Conservation (phyloP, 2,329 filamentous ascomycete genomes). For the Neocucurbitaria cava region DNA sequence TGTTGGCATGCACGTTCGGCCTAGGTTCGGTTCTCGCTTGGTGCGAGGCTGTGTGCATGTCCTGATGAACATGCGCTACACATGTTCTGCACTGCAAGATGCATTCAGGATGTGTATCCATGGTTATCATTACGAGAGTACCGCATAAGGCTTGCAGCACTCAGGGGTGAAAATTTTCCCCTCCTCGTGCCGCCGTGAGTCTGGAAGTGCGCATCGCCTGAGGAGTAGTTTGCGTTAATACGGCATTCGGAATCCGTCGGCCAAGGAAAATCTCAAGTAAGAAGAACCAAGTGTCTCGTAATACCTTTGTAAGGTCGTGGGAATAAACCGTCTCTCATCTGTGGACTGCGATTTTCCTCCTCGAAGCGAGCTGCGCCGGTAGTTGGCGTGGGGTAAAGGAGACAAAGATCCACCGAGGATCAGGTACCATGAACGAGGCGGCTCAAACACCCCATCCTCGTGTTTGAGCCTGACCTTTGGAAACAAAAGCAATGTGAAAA, state of each 20-base stretch:
- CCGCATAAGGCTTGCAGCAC: conserved; percentile 20
- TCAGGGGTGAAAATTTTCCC: conserved; percentile 28
- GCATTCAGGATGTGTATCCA: conserved; percentile 14
- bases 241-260: neutral
- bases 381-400: conserved; percentile 37
- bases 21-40: conserved; percentile 30
- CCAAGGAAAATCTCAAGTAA: neutral
- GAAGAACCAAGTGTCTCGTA: conserved; percentile 2
- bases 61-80: conserved; percentile 17
- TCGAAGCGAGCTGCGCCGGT: conserved; percentile 19
- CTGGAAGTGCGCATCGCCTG: conserved; percentile 2
- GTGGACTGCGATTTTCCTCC: conserved; percentile 13
- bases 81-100: conserved; percentile 14
- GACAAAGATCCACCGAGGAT: conserved; percentile 28
- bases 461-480: conserved; percentile 28
- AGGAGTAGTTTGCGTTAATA: neutral
- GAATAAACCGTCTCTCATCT: conserved; percentile 4
- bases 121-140: conserved; percentile 10
- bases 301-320: conserved; percentile 1
- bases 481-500: conserved; percentile 37
- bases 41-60: conserved; percentile 34
- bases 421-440: conserved; percentile 40
- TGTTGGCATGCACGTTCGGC: conserved; percentile 30
- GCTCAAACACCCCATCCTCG: conserved; percentile 21
- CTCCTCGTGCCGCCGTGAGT: conserved; percentile 26